A percentile compares a stretch with the other conserved stretches of the same genome.
phyloP scores from a whole-genome alignment of 768 basidiomycete species.

The Leucosporidium scottii region DNA sequence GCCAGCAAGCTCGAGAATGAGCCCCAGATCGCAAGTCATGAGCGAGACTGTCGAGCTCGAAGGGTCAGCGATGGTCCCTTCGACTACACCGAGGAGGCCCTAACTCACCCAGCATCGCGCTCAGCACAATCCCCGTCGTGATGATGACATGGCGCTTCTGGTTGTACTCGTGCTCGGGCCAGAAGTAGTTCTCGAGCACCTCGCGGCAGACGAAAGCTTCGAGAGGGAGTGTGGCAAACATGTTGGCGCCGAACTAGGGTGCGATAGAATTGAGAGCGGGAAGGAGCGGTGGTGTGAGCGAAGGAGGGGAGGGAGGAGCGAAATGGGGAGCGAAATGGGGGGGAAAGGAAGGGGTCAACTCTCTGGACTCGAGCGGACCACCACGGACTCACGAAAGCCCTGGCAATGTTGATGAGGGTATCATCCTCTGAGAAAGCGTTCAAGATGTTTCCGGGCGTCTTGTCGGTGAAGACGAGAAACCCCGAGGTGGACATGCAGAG shows the following conservation, averaged over 20 bases:
- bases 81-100: neutral
- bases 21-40: slow-evolving; percentile 92
- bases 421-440: slow-evolving; percentile 76
- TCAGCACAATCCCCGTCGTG: slow-evolving; percentile 72
- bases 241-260: slow-evolving; percentile 44
- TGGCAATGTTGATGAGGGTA: slow-evolving; percentile 71
- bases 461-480: slow-evolving; percentile 63
- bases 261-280: too few species aligned
- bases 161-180: slow-evolving; percentile 75
- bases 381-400: slow-evolving; percentile 62
- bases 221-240: slow-evolving; percentile 95
- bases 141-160: slow-evolving; percentile 75
- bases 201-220: slow-evolving; percentile 94
- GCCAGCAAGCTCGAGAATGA: slow-evolving; percentile 97
- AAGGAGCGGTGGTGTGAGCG: too few species aligned
- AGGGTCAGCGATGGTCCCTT: neutral
- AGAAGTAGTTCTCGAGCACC: slow-evolving; percentile 94
- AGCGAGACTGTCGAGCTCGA: slow-evolving; percentile 58
- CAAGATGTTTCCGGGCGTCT: slow-evolving; percentile 76
- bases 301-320: neutral
- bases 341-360: too few species aligned
- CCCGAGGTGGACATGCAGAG: slow-evolving; percentile 74
- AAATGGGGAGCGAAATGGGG: too few species aligned
- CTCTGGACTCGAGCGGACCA: slow-evolving; percentile 66
- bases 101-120: slow-evolving; percentile 69